phyloP scores from a whole-genome alignment of 2,329 filamentous ascomycete species.

The Penicillium hesseltinei region DNA sequence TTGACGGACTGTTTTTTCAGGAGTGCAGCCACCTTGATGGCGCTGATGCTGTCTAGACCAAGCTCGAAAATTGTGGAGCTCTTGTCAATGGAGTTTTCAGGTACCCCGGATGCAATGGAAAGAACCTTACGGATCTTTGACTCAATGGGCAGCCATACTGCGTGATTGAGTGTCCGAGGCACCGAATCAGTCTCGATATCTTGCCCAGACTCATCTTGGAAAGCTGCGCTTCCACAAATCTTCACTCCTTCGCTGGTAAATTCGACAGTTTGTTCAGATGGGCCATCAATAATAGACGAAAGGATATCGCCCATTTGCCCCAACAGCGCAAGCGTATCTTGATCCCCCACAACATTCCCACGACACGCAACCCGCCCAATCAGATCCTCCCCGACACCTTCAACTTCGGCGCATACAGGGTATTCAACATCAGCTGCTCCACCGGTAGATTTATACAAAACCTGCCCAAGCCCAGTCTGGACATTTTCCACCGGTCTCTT shows the following conservation, averaged over 20 bases:
- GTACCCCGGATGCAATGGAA: constrained; percentile 59
- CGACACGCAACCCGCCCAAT: constrained; percentile 73
- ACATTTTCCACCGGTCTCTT: constrained; percentile 45
- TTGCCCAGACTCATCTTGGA: constrained; percentile 13
- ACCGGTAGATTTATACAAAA: constrained; percentile 62
- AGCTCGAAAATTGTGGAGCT: constrained; percentile 74
- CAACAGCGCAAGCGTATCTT: constrained; percentile 54
- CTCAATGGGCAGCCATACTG: constrained; percentile 35
- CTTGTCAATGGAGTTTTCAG: constrained; percentile 57
- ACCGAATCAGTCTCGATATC: constrained; percentile 1
- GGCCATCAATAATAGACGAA: constrained; percentile 51
- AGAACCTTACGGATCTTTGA: constrained; percentile 48
- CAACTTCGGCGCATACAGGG: constrained; percentile 78
- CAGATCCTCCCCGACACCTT: constrained; percentile 56
- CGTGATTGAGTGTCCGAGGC: neutral
- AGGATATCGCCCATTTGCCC: constrained; percentile 60
- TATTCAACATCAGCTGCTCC: constrained; percentile 73
- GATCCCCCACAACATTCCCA: constrained; percentile 50
- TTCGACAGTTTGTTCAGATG: constrained; percentile 53
- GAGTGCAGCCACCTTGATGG: constrained; percentile 76
- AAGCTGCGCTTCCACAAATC: constrained; percentile 59
- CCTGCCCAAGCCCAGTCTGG: constrained; percentile 6
- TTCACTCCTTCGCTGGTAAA: constrained; percentile 56
- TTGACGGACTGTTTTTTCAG: constrained; percentile 61
- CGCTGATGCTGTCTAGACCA: constrained; percentile 86